Base-by-base conservation (phyloP, 2,329 filamentous ascomycete species). In the Catunica adiposa region DNA sequence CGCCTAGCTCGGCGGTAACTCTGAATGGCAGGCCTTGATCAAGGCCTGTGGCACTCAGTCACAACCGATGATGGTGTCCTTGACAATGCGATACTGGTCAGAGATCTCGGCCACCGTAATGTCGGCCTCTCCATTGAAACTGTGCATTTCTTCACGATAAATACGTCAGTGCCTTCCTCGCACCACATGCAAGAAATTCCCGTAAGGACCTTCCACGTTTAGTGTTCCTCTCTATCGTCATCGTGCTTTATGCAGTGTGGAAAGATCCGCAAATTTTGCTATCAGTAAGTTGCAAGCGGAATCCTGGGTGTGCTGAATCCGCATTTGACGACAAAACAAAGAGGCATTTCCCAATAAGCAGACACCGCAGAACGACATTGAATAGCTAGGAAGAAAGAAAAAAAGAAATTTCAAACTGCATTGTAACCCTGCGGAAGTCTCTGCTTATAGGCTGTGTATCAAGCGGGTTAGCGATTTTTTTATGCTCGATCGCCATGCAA, bases 221-320 rank as follows among this genome's bases (percentile, higher is more conserved):
- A 48, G 23, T 44, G 44, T 7, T 48, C 20, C 22, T 23, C 17
- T 20, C 22, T 20, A 25, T 48, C 22, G 44, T 48, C 44, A 48
- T 48, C 22, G 44, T 48, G 44, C 44, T 48, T 48, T 17, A 23
- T 48, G 44, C 23, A 48, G 2, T 29, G 44, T 25, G 44, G 44
- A 20, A 48, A 48, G 44, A 48, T 48, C 44, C 44, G 44, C 11
- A 7, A 48, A 48, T 48, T 48, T 48, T 48, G 22, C 22, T 26
- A 48, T 48, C 44, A 48, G 6, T 25, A 25, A 34, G 38, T 42
- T n/a, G 38, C 38, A 42, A 42, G 38, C 38, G 38, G 38, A 42
- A 42, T n/a, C 14, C 38, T 5, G 38, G 15, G 17, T 20, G n/a
- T 6, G 29, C 17, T n/a, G 17, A 42, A 42, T 42, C 15, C 38